phyloP scores from a whole-genome alignment of 164 flowering plant species.

The Kingdonia uniflora region DNA sequence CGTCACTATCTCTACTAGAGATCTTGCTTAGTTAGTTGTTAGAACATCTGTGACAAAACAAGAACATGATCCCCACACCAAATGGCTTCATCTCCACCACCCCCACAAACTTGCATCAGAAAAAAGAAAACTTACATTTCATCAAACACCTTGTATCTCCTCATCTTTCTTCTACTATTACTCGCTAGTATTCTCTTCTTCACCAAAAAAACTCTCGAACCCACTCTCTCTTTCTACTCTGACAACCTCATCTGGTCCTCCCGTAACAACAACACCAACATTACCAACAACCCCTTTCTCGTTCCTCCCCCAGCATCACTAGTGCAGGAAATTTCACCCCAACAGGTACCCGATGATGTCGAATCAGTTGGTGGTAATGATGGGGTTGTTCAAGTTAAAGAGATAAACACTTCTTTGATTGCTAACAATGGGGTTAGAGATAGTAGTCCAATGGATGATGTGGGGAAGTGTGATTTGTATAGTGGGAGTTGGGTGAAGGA shows the following conservation, averaged over 20 bases:
- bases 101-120: constrained; percentile 2
- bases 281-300: not conserved
- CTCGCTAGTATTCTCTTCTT: constrained; percentile 29
- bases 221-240: constrained; percentile 25
- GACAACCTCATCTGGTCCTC: constrained; percentile 11
- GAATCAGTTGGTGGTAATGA: too few relatives aligned
- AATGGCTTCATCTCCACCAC: constrained; percentile 7
- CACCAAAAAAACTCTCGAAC: constrained; percentile 36
- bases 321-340: not conserved
- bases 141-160: not conserved
- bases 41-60: too few relatives aligned
- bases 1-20: too few relatives aligned
- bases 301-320: constrained; percentile 1
- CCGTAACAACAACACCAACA: constrained; percentile 1
- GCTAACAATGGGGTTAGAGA: not conserved
- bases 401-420: not conserved
- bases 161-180: constrained; percentile 26
- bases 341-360: too few relatives aligned
- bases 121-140: constrained; percentile 2
- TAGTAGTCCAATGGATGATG: not conserved
- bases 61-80: too few relatives aligned
- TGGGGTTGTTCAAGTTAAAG: too few relatives aligned
- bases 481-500: constrained; percentile 72
- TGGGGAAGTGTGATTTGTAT: constrained; percentile 45
- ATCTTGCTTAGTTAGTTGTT: too few relatives aligned